phyloP scores from a whole-genome alignment of 495 filamentous ascomycete species.

The Podospora pseudocomata region DNA sequence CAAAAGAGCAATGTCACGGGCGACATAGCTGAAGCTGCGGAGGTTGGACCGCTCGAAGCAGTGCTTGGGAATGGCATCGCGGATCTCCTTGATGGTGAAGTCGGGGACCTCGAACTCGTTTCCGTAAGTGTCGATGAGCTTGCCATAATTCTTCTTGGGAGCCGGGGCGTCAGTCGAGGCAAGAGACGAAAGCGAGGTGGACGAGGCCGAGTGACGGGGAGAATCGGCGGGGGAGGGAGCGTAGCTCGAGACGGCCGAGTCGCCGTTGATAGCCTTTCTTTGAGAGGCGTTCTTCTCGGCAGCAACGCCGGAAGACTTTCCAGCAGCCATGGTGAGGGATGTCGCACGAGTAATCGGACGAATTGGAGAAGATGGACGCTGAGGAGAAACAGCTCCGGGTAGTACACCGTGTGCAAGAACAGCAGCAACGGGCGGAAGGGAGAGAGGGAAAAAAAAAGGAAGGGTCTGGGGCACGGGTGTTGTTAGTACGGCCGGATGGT shows the following conservation, averaged over 20 bases:
- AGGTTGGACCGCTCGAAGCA: constrained; percentile 71
- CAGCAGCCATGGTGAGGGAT: constrained; percentile 38
- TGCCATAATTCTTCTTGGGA: constrained; percentile 35
- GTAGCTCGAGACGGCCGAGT: constrained; percentile 54
- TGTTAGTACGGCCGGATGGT: not conserved
- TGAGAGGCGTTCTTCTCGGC: constrained; percentile 39
- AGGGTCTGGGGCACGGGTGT: constrained; percentile 7
- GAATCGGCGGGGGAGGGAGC: constrained; percentile 64
- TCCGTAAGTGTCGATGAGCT: constrained; percentile 68
- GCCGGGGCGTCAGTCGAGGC: constrained; percentile 52
- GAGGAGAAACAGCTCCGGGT: not conserved
- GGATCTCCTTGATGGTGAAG: constrained; percentile 76
- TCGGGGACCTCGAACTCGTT: constrained; percentile 72
- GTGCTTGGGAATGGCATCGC: constrained; percentile 76
- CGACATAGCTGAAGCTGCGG: constrained; percentile 61
- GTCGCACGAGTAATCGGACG: not conserved
- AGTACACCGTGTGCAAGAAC: not conserved
- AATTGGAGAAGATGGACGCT: not conserved
- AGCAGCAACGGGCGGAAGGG: not conserved
- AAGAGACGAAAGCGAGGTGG: constrained; percentile 88
- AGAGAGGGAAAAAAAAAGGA: not conserved
- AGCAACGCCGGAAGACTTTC: constrained; percentile 34
- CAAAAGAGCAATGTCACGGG: constrained; percentile 63
- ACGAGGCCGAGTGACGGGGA: constrained; percentile 74
- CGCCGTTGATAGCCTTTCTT: constrained; percentile 37